Evolutionary conservation across 78 protist genomes (phyloP), one percentile per base, ranked within the genome.

Genomic region (Dictyostelium citrinum): DNA sequence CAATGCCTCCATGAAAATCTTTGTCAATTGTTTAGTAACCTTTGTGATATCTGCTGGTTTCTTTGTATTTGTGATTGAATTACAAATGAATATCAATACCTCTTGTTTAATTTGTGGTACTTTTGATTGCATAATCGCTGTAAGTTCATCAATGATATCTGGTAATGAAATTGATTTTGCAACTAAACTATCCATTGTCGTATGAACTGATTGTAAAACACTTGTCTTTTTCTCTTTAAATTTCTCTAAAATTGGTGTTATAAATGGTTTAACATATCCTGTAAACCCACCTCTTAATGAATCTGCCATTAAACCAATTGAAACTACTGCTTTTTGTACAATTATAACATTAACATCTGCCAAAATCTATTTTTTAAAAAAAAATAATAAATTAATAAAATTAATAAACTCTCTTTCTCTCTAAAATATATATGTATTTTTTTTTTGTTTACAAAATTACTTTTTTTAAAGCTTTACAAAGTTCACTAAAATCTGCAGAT

Each of bases 151-250:
- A 0, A 84, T 83, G 0, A 83, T 76, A 41, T 91, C 95, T 37
- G 84, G 11, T 8, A 91, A 39, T 10, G 43, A 2, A 10, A 91
- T 29, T 29, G 75, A 68, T 37, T 83, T 61, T 3, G 37, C 27
- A 7, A 70, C 35, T 29, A 91, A 20, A 12, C 46, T 41, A 39
- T 83, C 83, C 75, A 91, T 27, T 22, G 95, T 70, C 0, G 79
- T 80, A 82, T 83, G 90, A n/a, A 91, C 37, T 5, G 95, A 85
- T 20, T 20, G 61, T 6, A 80, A 35, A 29, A 91, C 74, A 8
- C 24, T 20, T 39, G 80, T 55, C 37, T 91, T 91, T 77, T 91
- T 91, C 35, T 91, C 95, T 72, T 83, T 91, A 82, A 68, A 91
- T 35, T 64, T 75, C 72, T 91, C 91, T 43, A 91, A 45, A 7